These are phyloP conservation scores for Halophytophthora polymorphica DNA, from an alignment of 352 stramenopile genomes.

Conservation along the genomic window DNA sequence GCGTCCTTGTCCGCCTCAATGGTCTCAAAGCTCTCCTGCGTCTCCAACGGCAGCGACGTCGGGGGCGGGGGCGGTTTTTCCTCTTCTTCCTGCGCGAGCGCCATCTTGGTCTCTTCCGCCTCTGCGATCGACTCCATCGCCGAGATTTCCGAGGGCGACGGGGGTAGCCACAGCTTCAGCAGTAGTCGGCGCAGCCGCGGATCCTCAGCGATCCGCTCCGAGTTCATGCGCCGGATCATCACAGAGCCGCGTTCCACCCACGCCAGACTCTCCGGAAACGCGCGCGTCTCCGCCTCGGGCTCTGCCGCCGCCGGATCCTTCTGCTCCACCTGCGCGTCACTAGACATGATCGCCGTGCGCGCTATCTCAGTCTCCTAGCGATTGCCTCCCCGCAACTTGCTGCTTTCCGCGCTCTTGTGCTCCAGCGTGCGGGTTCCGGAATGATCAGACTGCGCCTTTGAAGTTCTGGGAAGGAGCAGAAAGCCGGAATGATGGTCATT, in stretches of 20 bases:
- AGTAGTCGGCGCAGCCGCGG: conserved; percentile 68
- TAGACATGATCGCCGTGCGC: too few species aligned
- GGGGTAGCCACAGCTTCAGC: conserved; percentile 30
- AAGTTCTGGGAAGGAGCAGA: background rate
- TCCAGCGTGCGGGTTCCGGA: background rate
- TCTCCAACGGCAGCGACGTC: conserved; percentile 23
- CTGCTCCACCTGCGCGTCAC: background rate
- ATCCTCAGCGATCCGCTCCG: conserved; percentile 82
- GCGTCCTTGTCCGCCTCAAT: conserved; percentile 58
- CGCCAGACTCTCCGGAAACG: conserved; percentile 46
- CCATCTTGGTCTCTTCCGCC: conserved; percentile 3
- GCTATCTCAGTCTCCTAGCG: too few species aligned
- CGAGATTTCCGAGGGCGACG: conserved; percentile 17
- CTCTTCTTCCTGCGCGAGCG: conserved; percentile 10
- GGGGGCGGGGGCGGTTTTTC: conserved; percentile 34
- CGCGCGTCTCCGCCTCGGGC: conserved; percentile 7
- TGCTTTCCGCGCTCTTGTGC: background rate
- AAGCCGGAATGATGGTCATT: background rate
- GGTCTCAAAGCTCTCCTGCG: conserved; percentile 62
- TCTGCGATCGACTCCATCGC: conserved; percentile 31
- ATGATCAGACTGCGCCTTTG: conserved; percentile 1
- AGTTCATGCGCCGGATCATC: conserved; percentile 87
- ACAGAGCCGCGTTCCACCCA: conserved; percentile 83
- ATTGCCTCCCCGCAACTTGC: background rate
- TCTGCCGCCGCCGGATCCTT: conserved; percentile 5